Conservation (phyloP, 768 basidiomycete species). For the Obba rivulosa region DNA sequence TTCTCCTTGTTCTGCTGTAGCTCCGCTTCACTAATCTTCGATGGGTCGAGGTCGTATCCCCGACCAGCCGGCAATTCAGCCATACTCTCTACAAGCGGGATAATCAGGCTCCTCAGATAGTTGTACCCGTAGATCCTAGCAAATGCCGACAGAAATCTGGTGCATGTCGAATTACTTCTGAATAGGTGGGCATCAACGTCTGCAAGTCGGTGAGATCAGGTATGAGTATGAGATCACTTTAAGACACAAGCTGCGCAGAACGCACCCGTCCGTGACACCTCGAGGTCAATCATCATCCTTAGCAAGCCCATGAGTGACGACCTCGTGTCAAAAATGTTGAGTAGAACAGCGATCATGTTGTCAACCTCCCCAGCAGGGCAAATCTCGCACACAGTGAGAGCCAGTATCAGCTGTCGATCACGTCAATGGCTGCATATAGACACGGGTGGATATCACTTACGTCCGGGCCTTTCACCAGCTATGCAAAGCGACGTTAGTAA, state of each 20-base stretch:
- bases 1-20: constrained; percentile 62
- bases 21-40: constrained; percentile 51
- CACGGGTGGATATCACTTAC: constrained; percentile 34
- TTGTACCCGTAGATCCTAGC: constrained; percentile 88
- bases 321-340: constrained; percentile 82
- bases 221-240: not conserved
- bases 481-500: not conserved
- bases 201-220: constrained; percentile 23
- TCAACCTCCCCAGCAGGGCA: constrained; percentile 79
- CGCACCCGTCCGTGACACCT: constrained; percentile 73
- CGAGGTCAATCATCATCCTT: constrained; percentile 81
- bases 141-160: constrained; percentile 81
- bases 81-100: constrained; percentile 75
- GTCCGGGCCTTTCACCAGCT: constrained; percentile 73
- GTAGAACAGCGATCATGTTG: constrained; percentile 76
- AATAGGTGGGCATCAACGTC: constrained; percentile 81
- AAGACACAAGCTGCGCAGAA: too few species aligned
- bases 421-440: not conserved
- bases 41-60: constrained; percentile 76
- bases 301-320: constrained; percentile 66
- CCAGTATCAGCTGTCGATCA: constrained; percentile 59
- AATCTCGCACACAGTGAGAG: constrained; percentile 82
- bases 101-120: constrained; percentile 77
- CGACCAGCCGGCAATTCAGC: constrained; percentile 63
- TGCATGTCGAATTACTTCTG: constrained; percentile 82